Conservation (phyloP, 2,329 filamentous ascomycete species). For the Fusarium foetens region DNA sequence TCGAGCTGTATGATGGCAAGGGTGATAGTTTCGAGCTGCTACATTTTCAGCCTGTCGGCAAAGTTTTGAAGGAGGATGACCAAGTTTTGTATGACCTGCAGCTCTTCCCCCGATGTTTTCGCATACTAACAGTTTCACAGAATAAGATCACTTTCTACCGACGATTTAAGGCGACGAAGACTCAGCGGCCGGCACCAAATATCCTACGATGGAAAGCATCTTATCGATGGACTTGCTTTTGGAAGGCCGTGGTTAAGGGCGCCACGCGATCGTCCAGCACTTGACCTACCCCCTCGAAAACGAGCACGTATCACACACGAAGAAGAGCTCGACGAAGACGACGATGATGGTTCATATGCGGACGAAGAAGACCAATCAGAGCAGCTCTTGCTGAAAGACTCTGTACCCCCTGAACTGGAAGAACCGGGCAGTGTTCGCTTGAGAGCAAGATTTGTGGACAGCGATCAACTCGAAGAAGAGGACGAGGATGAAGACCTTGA, state of each 20-base stretch:
- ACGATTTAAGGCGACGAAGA: slow-evolving; percentile 77
- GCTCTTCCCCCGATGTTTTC: neutral
- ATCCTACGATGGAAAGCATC: slow-evolving; percentile 77
- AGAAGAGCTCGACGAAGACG: slow-evolving; percentile 53
- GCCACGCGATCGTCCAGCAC: slow-evolving; percentile 69
- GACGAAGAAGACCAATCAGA: slow-evolving; percentile 44
- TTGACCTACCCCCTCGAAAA: slow-evolving; percentile 80
- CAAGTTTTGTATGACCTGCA: slow-evolving; percentile 73
- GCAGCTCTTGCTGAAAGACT: slow-evolving; percentile 50
- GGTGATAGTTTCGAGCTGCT: slow-evolving; percentile 83
- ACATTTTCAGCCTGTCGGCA: slow-evolving; percentile 79
- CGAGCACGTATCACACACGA: slow-evolving; percentile 62
- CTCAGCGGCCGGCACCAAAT: slow-evolving; percentile 86
- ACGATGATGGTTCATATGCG: slow-evolving; percentile 50
- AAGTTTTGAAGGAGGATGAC: slow-evolving; percentile 83
- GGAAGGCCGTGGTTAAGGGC: slow-evolving; percentile 75
- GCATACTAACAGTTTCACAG: slow-evolving; percentile 54
- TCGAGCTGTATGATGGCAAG: slow-evolving; percentile 71
- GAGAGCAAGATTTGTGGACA: slow-evolving; percentile 36
- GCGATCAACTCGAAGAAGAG: slow-evolving; percentile 25
- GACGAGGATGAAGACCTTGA: slow-evolving; percentile 25
- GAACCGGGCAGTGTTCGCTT: slow-evolving; percentile 36
- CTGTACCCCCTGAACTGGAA: slow-evolving; percentile 10
- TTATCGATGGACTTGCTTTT: slow-evolving; percentile 87
- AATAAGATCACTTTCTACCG: slow-evolving; percentile 79